A percentile compares a stretch with the other conserved stretches of the same genome.
Evolutionary conservation across 768 basidiomycete species (phyloP).

Genomic region (Pulveroboletus sp.): DNA sequence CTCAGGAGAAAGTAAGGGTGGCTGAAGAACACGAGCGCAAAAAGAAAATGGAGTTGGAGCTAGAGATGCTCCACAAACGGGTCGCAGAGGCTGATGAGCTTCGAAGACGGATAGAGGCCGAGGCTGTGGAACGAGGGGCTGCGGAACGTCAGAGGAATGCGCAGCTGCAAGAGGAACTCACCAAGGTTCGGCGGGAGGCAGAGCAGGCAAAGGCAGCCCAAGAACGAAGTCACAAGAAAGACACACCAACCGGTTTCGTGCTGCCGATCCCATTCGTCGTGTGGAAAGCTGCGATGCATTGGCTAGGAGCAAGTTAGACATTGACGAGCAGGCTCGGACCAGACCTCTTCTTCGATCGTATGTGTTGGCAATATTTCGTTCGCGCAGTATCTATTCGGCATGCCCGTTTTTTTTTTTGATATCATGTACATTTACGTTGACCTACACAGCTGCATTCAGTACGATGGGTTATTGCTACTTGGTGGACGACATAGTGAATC

Average conservation of each 20-base stretch:
- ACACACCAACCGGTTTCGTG: conserved; percentile 26
- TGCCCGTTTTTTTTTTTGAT: not conserved
- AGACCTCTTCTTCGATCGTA: not conserved
- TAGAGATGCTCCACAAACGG: conserved; percentile 23
- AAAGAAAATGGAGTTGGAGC: conserved; percentile 23
- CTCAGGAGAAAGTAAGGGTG: conserved; percentile 27
- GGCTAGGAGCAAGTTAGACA: conserved; percentile 27
- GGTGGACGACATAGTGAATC: not conserved
- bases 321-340: not conserved
- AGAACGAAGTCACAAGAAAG: conserved; percentile 25
- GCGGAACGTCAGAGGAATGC: conserved; percentile 25
- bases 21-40: conserved; percentile 30
- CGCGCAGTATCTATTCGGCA: conserved; percentile 16
- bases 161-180: conserved; percentile 30
- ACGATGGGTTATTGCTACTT: not conserved
- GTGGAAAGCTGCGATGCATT: conserved; percentile 31
- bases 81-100: conserved; percentile 27
- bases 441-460: conserved; percentile 4
- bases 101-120: conserved; percentile 25
- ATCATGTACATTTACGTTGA: not conserved
- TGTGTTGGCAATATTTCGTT: not conserved
- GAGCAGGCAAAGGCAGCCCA: conserved; percentile 22
- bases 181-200: conserved; percentile 24
- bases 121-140: conserved; percentile 24
- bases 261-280: conserved; percentile 33